These are phyloP conservation scores for Lolium rigidum DNA, from an alignment of 176 grass and related monocot genomes.

Conservation along the genomic window DNA sequence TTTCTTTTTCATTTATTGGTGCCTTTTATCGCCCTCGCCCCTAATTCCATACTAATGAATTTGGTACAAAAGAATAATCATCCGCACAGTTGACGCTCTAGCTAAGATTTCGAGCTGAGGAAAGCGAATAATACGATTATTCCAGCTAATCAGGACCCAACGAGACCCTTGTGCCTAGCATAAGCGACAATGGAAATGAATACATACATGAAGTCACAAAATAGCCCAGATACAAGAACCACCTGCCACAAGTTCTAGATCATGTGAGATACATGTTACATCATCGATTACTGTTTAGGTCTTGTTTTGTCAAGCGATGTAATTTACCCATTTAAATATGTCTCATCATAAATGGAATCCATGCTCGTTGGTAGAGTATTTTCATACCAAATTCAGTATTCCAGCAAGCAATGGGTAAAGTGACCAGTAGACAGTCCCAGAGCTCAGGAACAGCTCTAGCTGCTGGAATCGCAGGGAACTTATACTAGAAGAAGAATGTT, in stretches of 20 bases:
- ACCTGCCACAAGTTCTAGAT: slow-evolving; percentile 59
- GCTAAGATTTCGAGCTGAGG: slow-evolving; percentile 51
- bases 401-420: slow-evolving; percentile 84
- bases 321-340: no score
- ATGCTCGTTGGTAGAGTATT: slow-evolving; percentile 56
- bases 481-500: neutral
- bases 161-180: slow-evolving; percentile 96
- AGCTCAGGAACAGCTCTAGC: slow-evolving; percentile 96
- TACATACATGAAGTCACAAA: slow-evolving; percentile 54
- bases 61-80: slow-evolving; percentile 39
- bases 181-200: slow-evolving; percentile 79
- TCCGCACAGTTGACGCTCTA: slow-evolving; percentile 38
- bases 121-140: slow-evolving; percentile 38
- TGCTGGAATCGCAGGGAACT: slow-evolving; percentile 37
- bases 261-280: neutral
- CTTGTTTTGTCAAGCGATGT: no score
- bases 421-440: slow-evolving; percentile 73
- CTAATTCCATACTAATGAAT: neutral
- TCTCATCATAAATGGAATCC: slow-evolving; percentile 31
- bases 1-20: no score
- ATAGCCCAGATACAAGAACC: slow-evolving; percentile 70
- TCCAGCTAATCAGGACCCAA: slow-evolving; percentile 80
- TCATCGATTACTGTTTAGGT: no score
- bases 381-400: slow-evolving; percentile 44
- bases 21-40: neutral